Percentiles rank a stretch among this genome's conserved stretches.
Evolutionary conservation across 2,329 filamentous ascomycete species (phyloP).

Genomic region (Metarhizium album): DNA sequence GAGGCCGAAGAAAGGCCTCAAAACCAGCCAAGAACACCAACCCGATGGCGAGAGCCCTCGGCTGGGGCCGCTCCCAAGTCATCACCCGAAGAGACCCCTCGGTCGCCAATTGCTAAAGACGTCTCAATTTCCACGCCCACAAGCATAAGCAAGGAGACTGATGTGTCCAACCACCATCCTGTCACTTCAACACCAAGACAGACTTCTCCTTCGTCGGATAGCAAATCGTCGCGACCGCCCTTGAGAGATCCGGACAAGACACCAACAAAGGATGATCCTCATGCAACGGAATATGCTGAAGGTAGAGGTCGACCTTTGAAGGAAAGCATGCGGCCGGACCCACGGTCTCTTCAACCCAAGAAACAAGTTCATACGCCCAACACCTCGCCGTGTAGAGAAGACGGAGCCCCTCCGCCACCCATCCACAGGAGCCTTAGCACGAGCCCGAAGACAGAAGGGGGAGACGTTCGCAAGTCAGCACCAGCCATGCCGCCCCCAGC

Average conservation of each 20-base stretch:
- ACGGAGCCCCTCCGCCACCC: slow-evolving; percentile 45
- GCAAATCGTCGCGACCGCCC: not conserved
- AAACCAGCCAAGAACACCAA: slow-evolving; percentile 12
- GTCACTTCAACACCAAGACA: slow-evolving; percentile 4
- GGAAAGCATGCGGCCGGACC: slow-evolving; percentile 29
- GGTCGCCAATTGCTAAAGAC: slow-evolving; percentile 12
- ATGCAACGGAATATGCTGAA: slow-evolving; percentile 6
- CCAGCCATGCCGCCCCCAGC: slow-evolving; percentile 13
- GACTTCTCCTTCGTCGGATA: not conserved
- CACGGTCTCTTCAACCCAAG: slow-evolving; percentile 21
- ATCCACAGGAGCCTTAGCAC: slow-evolving; percentile 36
- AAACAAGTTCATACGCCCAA: slow-evolving; percentile 12
- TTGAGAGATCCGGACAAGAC: slow-evolving; percentile 6
- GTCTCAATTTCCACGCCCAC: slow-evolving; percentile 5
- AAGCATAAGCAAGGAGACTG: slow-evolving; percentile 14
- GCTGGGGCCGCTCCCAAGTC: slow-evolving; percentile 6
- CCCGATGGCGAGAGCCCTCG: slow-evolving; percentile 21
- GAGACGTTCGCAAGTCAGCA: slow-evolving; percentile 5
- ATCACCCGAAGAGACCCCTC: slow-evolving; percentile 14
- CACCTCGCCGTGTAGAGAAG: slow-evolving; percentile 32
- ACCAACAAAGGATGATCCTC: slow-evolving; percentile 17
- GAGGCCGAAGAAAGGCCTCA: slow-evolving; percentile 17
- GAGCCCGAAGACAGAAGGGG: slow-evolving; percentile 19
- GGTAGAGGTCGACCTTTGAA: slow-evolving; percentile 20
- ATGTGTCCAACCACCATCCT: slow-evolving; percentile 17